A percentile compares a stretch with the other conserved stretches of the same genome.
phyloP scores from a whole-genome alignment of 2,329 filamentous ascomycete species.

The Paramyrothecium roridum region DNA sequence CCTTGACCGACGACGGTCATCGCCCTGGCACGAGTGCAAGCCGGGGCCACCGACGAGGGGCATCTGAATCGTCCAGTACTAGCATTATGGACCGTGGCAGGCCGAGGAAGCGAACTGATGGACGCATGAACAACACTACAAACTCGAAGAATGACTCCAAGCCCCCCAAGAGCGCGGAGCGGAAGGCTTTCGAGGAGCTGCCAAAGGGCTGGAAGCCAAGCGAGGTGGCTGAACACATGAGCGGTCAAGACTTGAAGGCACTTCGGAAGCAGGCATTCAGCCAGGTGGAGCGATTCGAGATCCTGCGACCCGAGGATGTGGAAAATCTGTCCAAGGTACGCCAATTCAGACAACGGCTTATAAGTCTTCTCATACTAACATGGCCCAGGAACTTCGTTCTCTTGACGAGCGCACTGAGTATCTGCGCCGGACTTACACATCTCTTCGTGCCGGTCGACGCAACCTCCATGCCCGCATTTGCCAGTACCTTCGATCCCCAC shows the following conservation, averaged over 20 bases:
- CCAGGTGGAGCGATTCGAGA: constrained; percentile 61
- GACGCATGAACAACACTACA: constrained; percentile 31
- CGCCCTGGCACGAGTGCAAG: constrained; percentile 6
- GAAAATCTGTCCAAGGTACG: constrained; percentile 61
- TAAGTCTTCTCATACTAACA: constrained; percentile 3
- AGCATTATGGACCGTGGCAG: constrained; percentile 60
- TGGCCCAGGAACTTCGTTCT: constrained; percentile 62
- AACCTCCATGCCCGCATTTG: constrained; percentile 76
- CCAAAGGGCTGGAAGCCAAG: constrained; percentile 53
- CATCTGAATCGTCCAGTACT: constrained; percentile 56
- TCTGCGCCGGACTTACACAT: constrained; percentile 72
- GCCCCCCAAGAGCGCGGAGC: constrained; percentile 47
- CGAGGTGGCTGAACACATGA: constrained; percentile 49
- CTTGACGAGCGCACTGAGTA: constrained; percentile 79
- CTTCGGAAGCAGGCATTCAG: constrained; percentile 60
- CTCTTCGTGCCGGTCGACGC: constrained; percentile 70
- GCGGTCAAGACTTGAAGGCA: constrained; percentile 42
- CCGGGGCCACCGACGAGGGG: constrained; percentile 45
- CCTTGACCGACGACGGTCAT: constrained; percentile 27
- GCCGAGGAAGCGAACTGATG: constrained; percentile 51
- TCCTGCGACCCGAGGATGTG: constrained; percentile 60
- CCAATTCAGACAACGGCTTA: neutral
- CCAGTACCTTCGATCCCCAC: constrained; percentile 69
- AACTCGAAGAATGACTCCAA: constrained; percentile 38
- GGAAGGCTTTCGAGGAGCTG: constrained; percentile 57